phyloP scores from a whole-genome alignment of 108 stramenopile genomes.

The Cyclotella sp. region DNA sequence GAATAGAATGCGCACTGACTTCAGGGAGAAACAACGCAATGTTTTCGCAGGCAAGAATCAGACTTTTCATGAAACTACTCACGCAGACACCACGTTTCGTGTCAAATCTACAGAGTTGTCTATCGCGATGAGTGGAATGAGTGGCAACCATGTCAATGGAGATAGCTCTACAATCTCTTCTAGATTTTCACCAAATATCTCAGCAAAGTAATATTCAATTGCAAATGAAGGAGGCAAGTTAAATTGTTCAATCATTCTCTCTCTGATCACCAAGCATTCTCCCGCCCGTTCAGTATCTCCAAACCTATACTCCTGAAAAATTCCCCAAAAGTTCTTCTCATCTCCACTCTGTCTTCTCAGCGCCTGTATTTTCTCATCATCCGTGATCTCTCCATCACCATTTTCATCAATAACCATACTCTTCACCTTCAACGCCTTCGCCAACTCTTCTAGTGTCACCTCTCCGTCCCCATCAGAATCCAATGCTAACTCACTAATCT shows the following conservation, averaged over 20 bases:
- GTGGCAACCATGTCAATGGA: constrained; percentile 43
- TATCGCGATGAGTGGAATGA: constrained; percentile 45
- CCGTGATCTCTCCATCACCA: constrained; percentile 46
- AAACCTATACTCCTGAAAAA: constrained; percentile 2
- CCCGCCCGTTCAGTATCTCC: constrained; percentile 22
- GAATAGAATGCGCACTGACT: too few relatives aligned
- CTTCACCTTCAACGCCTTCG: constrained; percentile 32
- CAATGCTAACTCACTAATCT: constrained; percentile 24
- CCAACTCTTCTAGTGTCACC: constrained; percentile 43
- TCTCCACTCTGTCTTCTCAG: constrained; percentile 2
- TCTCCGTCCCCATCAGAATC: constrained; percentile 55
- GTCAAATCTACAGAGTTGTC: constrained; percentile 46
- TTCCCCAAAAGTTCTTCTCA: not conserved
- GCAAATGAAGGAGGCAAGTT: constrained; percentile 26
- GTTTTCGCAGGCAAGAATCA: too few relatives aligned
- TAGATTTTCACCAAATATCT: constrained; percentile 49
- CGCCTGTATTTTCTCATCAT: constrained; percentile 38
- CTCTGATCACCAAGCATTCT: constrained; percentile 43
- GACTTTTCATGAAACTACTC: too few relatives aligned
- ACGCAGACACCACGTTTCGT: constrained; percentile 38
- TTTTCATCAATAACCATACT: constrained; percentile 37
- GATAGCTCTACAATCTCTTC: constrained; percentile 49
- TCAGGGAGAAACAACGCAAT: too few relatives aligned
- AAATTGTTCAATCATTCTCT: constrained; percentile 28
- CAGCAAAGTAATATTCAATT: constrained; percentile 48